phyloP scores from a whole-genome alignment of 163 green algal genomes.

The Scenedesmus sp. region DNA sequence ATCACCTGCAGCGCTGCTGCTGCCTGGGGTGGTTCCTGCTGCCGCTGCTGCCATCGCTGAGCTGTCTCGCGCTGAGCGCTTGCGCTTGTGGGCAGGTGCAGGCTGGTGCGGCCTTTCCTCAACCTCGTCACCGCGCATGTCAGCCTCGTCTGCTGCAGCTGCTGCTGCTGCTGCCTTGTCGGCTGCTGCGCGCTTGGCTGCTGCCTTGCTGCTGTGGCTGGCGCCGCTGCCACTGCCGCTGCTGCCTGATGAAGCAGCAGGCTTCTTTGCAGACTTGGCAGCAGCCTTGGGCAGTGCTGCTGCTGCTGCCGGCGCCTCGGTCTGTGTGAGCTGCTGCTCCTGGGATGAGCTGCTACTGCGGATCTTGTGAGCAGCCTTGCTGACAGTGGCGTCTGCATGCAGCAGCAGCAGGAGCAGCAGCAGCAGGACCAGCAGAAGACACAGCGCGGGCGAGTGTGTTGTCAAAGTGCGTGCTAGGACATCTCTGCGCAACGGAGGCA shows the following conservation, averaged over 20 bases:
- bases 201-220: not conserved
- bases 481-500: too few relatives aligned
- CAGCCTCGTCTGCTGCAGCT: not conserved
- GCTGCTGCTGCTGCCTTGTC: not conserved
- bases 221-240: not conserved
- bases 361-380: not conserved
- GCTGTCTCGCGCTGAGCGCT: not conserved
- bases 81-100: not conserved
- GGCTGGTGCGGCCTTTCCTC: not conserved
- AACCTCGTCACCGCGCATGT: not conserved
- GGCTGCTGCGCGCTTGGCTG: not conserved
- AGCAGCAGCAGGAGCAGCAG: not conserved
- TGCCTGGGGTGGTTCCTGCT: not conserved
- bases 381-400: not conserved
- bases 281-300: not conserved
- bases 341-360: not conserved
- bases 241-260: not conserved
- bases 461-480: not conserved
- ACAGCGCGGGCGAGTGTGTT: not conserved
- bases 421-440: not conserved
- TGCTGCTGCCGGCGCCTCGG: not conserved
- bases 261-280: not conserved
- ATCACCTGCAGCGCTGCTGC: not conserved
- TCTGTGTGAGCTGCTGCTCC: not conserved
- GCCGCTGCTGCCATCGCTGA: not conserved